A percentile compares a stretch with the other conserved stretches of the same genome.
phyloP scores from a whole-genome alignment of 2,329 filamentous ascomycete genomes.

The Cordyceps fumosorosea region DNA sequence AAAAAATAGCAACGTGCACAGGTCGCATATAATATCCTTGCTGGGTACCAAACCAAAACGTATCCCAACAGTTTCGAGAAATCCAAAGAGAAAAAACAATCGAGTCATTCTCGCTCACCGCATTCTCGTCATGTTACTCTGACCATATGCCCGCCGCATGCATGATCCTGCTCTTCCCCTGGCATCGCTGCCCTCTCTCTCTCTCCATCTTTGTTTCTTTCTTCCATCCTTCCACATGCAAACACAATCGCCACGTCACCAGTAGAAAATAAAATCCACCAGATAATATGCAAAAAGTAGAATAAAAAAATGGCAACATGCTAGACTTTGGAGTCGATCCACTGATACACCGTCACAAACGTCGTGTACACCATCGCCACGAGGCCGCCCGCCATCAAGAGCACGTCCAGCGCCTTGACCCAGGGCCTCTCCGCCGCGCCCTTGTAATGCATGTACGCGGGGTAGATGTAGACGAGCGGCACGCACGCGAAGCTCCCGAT shows the following conservation, averaged over 20 bases:
- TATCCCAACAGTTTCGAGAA: background rate
- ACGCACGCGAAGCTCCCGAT: constrained; percentile 71
- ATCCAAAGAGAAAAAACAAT: background rate
- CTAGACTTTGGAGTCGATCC: constrained; percentile 21
- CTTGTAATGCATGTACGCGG: constrained; percentile 62
- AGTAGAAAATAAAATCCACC: background rate
- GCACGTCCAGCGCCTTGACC: constrained; percentile 53
- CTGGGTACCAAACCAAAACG: background rate
- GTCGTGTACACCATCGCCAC: constrained; percentile 69
- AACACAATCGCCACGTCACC: no score
- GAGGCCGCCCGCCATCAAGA: constrained; percentile 56
- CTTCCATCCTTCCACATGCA: background rate
- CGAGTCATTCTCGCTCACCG: background rate
- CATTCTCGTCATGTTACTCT: background rate
- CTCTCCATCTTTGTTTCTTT: background rate
- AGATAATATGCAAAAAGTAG: background rate
- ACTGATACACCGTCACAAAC: constrained; percentile 44
- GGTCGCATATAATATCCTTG: background rate
- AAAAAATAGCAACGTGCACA: background rate
- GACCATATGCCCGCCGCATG: background rate
- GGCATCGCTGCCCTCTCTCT: background rate
- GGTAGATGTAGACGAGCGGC: constrained; percentile 71
- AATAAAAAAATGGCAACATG: background rate
- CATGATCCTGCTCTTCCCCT: background rate
- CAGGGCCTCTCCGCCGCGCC: constrained; percentile 52